These are phyloP conservation scores for Cryptococcus sp. DNA, from an alignment of 1,284 basidiomycete genomes.

Conservation along the genomic window DNA sequence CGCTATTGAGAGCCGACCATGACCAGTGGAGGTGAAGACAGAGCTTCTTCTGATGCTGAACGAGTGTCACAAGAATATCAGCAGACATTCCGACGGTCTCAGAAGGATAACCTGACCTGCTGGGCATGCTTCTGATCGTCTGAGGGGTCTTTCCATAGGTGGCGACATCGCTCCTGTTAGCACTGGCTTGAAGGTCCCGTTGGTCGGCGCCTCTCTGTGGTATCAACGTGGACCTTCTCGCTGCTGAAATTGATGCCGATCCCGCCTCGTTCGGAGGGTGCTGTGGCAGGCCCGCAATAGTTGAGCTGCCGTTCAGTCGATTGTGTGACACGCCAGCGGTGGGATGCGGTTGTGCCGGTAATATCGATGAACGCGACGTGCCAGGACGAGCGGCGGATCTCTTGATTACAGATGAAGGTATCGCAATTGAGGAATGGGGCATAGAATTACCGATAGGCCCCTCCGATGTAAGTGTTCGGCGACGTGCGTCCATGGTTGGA, in stretches of 20 bases:
- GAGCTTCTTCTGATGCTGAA: slow-evolving; percentile 53
- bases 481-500: slow-evolving; percentile 56
- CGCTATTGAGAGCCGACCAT: slow-evolving; percentile 53
- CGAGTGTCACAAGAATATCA: too few species aligned
- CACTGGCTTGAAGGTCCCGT: slow-evolving; percentile 53
- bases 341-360: slow-evolving; percentile 64
- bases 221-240: slow-evolving; percentile 8
- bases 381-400: slow-evolving; percentile 55
- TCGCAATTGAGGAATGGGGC: slow-evolving; percentile 55
- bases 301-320: too few species aligned
- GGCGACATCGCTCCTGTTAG: slow-evolving; percentile 59
- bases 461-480: slow-evolving; percentile 62
- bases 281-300: too few species aligned
- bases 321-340: slow-evolving; percentile 54
- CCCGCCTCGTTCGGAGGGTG: too few species aligned
- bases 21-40: slow-evolving; percentile 56
- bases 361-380: slow-evolving; percentile 56
- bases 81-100: too few species aligned
- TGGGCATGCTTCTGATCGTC: slow-evolving; percentile 52
- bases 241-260: slow-evolving; percentile 25
- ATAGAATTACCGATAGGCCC: slow-evolving; percentile 60
- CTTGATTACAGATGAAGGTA: slow-evolving; percentile 65
- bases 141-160: slow-evolving; percentile 71
- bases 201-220: too few species aligned
- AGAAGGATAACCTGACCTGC: slow-evolving; percentile 21